Evolutionary conservation across 106 monocot species (phyloP), one percentile per base, ranked within the genome.

Genomic region (Xerophyta viscosa): DNA sequence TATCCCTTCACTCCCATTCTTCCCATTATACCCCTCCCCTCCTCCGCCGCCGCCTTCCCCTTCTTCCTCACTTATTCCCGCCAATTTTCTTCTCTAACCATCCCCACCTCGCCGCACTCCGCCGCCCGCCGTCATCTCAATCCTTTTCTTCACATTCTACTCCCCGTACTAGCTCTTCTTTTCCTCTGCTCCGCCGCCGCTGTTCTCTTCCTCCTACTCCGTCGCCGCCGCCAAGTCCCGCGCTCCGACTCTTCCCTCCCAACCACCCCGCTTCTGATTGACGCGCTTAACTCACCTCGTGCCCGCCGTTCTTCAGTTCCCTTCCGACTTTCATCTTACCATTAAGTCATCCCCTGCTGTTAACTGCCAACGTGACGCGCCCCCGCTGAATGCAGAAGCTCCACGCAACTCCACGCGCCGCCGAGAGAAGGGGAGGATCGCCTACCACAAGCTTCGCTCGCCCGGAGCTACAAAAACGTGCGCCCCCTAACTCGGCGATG

Each of bases 81-180:
- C 69, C 14, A 72, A 71, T 28, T 72, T 47, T 63, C 76, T 8
- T 71, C 81, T 29, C 54, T 71, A 49, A 67, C 64, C 54, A 61
- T 70, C 27, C 66, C 75, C 1, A n/a, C 52, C 14, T 56, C 6
- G 7, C 57, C 4, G 22, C 49, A 10, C 9, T 29, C 46, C 37
- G 18, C 49, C 15, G 20, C 46, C 22, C 27, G 20, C 27, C 36
- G 27, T 25, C 15, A 30, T n/a, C 20, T 30, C 54, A 39, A 39
- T 15, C 39, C 10, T 39, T 15, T 39, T 39, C 39, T 39, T 39
- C n/a, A 2, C 15, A 13, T 29, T 20, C 39, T 46, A 21, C 41
- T 20, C 30, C n/a, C 10, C 37, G 21, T 41, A n/a, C n/a, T n/a
- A n/a, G n/a, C 19, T 43, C 56, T 24, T 37, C 46, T 58, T 10